Evolutionary conservation across 768 basidiomycete species (phyloP), one percentile per base, ranked within the genome.

Genomic region (Kwoniella heveanensis): DNA sequence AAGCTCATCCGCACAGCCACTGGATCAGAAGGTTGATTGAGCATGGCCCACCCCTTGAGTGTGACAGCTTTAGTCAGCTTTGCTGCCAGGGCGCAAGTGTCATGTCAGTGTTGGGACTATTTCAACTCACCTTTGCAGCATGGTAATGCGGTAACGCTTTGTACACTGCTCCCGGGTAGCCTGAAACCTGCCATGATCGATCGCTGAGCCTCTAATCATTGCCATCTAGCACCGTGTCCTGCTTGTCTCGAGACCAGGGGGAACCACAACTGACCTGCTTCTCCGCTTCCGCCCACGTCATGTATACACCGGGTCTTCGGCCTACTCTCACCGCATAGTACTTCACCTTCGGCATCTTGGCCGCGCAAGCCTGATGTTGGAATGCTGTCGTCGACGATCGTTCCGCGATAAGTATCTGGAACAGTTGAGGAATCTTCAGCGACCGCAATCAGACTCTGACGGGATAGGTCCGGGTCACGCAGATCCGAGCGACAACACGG

Each of bases 311-410:
- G 2, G 72, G 74, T 12, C 22, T 19, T 49, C 74, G 24, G 19
- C 74, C 74, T 25, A 53, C 39, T 30, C 56, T 58, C n/a, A 76
- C 74, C 1, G 60, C 72, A 47, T 76, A 74, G 57, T 47, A 76
- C 54, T 59, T 70, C 22, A 55, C 54, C 37, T 64, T 64, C 10
- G 62, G 62, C 62, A 64, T 64, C 17, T 49, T 52, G 48, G n/a
- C n/a, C n/a, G n/a, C n/a, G n/a, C n/a, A n/a, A n/a, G n/a, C n/a
- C n/a, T n/a, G n/a, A n/a, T n/a, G n/a, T n/a, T n/a, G n/a, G n/a
- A n/a, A n/a, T n/a, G n/a, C n/a, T n/a, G n/a, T n/a, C n/a, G n/a
- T n/a, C n/a, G n/a, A n/a, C n/a, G n/a, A n/a, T n/a, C n/a, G n/a
- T n/a, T n/a, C n/a, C n/a, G n/a, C n/a, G n/a, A n/a, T n/a, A n/a